Conservation (phyloP, 164 flowering plant species). For the Nymphaea thermarum region DNA sequence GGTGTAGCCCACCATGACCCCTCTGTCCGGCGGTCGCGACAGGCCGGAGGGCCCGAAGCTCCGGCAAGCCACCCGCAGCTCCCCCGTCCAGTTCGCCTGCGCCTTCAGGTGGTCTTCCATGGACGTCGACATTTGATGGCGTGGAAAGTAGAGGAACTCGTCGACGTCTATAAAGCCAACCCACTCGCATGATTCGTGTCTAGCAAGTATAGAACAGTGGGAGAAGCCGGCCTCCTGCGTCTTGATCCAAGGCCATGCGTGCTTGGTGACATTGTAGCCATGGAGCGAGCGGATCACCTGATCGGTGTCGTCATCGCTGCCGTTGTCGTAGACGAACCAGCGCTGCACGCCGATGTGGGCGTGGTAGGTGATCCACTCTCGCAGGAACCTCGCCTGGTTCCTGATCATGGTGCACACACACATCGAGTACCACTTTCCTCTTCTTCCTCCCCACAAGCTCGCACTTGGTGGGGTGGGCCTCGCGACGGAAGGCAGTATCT, state of each 20-base stretch:
- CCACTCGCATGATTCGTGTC: slow-evolving; percentile 64
- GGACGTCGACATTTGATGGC: no score
- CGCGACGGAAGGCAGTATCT: no score
- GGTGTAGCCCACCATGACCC: slow-evolving; percentile 77
- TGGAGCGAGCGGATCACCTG: slow-evolving; percentile 33
- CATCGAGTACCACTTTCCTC: slow-evolving; percentile 46
- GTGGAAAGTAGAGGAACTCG: slow-evolving; percentile 72
- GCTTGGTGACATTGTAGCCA: no score
- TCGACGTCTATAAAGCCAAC: slow-evolving; percentile 84
- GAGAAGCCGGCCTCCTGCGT: slow-evolving; percentile 94
- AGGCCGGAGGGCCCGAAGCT: slow-evolving; percentile 92
- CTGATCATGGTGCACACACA: slow-evolving; percentile 89
- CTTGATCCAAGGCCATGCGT: slow-evolving; percentile 86
- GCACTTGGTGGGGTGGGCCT: no score
- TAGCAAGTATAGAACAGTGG: slow-evolving; percentile 61
- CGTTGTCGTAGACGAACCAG: slow-evolving; percentile 86
- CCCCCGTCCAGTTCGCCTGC: slow-evolving; percentile 32
- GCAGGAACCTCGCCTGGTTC: slow-evolving; percentile 61
- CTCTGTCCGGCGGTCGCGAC: slow-evolving; percentile 36
- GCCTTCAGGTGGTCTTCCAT: no score
- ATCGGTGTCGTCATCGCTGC: slow-evolving; percentile 52
- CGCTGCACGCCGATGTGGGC: slow-evolving; percentile 79
- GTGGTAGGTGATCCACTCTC: slow-evolving; percentile 78
- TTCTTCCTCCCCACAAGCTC: no score
- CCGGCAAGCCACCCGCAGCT: slow-evolving; percentile 61